phyloP scores from a whole-genome alignment of 2,329 filamentous ascomycete genomes.

The Fusarium subtropicale region DNA sequence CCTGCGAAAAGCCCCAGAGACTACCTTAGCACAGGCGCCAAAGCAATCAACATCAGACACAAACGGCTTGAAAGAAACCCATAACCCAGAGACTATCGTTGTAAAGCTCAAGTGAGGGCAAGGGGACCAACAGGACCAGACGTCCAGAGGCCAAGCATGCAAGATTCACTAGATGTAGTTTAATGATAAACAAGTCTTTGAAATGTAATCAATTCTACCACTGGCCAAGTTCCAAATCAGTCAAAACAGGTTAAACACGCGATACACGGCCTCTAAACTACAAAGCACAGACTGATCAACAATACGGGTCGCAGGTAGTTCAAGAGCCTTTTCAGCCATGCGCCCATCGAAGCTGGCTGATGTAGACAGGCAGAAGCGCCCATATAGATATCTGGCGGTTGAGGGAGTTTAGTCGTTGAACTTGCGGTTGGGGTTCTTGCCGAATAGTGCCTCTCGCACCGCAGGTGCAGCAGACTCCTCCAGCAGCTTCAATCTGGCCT shows the following conservation, averaged over 20 bases:
- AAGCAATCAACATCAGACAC: constrained; percentile 2
- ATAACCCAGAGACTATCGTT: constrained; percentile 37
- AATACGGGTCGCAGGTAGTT: constrained; percentile 43
- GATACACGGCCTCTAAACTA: constrained; percentile 54
- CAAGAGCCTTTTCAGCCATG: constrained; percentile 37
- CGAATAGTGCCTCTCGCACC: constrained; percentile 88
- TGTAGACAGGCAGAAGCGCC: constrained; percentile 29
- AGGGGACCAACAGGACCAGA: neutral
- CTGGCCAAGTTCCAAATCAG: constrained; percentile 42
- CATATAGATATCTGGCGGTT: constrained; percentile 10
- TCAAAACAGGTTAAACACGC: constrained; percentile 42
- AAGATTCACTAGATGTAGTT: constrained; percentile 11
- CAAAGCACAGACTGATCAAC: constrained; percentile 45
- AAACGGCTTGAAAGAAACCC: constrained; percentile 7
- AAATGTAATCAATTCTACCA: constrained; percentile 46
- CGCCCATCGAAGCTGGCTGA: constrained; percentile 29
- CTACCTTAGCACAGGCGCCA: neutral
- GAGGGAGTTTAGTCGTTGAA: constrained; percentile 80
- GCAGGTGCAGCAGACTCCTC: constrained; percentile 86
- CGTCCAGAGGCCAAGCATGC: neutral
- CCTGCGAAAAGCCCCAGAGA: constrained; percentile 48
- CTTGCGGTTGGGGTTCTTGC: constrained; percentile 93
- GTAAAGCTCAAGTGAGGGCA: constrained; percentile 28
- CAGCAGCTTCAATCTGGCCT: constrained; percentile 87
- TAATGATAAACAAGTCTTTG: constrained; percentile 32